These are phyloP conservation scores for Moniliophthora roreri DNA, from an alignment of 1,284 basidiomycete species.

Conservation along the genomic window DNA sequence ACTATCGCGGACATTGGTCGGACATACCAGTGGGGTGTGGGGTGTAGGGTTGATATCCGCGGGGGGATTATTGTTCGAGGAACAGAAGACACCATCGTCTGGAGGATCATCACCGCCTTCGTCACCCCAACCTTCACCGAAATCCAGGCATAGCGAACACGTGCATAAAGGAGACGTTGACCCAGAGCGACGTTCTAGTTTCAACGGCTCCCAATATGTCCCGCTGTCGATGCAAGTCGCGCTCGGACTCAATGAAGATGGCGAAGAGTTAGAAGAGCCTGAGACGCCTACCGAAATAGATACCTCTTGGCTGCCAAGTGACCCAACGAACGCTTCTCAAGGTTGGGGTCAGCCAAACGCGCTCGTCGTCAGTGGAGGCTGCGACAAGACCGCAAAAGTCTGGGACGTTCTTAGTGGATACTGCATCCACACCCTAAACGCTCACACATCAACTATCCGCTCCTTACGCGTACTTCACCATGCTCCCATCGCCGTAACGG, in stretches of 20 bases:
- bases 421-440: constrained; percentile 79
- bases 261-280: constrained; percentile 9
- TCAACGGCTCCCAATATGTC: constrained; percentile 12
- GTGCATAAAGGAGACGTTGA: constrained; percentile 14
- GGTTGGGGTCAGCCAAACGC: constrained; percentile 56
- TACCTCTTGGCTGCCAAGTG: constrained; percentile 45
- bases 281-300: constrained; percentile 5
- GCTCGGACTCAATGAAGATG: constrained; percentile 16
- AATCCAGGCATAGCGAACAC: background rate
- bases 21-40: constrained; percentile 93
- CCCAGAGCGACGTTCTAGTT: constrained; percentile 1
- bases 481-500: constrained; percentile 86
- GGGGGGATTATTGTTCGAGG: constrained; percentile 36
- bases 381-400: constrained; percentile 86
- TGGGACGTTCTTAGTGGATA: constrained; percentile 91
- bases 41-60: constrained; percentile 74
- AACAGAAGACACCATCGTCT: too few relatives aligned
- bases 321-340: constrained; percentile 61
- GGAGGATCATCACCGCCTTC: background rate
- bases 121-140: background rate
- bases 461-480: constrained; percentile 89
- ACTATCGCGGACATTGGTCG: constrained; percentile 75
- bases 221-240: constrained; percentile 18
- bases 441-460: constrained; percentile 90
- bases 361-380: constrained; percentile 59